phyloP scores from a whole-genome alignment of 2,329 filamentous ascomycete species.

The Xylariaceae sp. region DNA sequence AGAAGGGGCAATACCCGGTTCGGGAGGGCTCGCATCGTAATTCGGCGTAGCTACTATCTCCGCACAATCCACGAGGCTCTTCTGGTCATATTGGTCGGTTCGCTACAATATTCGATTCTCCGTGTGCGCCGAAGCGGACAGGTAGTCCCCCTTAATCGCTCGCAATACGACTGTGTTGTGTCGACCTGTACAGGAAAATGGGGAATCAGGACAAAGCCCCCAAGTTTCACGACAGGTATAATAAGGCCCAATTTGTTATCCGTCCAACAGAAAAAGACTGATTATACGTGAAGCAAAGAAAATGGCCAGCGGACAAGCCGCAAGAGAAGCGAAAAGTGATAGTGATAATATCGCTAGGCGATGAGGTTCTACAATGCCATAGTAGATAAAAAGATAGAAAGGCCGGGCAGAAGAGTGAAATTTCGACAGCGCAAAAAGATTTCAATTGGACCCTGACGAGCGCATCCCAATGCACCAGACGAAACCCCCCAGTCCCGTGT shows the following conservation, averaged over 20 bases:
- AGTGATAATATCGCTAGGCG: conserved; percentile 9
- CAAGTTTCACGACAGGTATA: conserved; percentile 2
- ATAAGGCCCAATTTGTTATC: conserved; percentile 5
- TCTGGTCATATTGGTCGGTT: conserved; percentile 36
- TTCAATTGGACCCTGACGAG: conserved; percentile 23
- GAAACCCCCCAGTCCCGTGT: too few species aligned
- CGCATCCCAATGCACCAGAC: too few species aligned
- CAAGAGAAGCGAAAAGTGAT: conserved; percentile 18
- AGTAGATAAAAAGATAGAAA: conserved; percentile 11
- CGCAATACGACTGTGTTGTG: conserved; percentile 20
- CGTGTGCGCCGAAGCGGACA: conserved; percentile 17
- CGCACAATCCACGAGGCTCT: conserved; percentile 26
- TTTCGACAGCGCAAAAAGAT: conserved; percentile 21
- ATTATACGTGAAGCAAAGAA: conserved; percentile 27
- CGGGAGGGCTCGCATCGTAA: conserved; percentile 37
- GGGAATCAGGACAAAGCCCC: conserved; percentile 2
- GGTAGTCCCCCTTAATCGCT: conserved; percentile 2
- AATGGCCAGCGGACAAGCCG: conserved; percentile 28
- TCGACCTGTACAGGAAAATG: conserved; percentile 14
- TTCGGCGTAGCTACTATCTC: conserved; percentile 34
- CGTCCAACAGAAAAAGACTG: conserved; percentile 4
- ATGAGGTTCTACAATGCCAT: conserved; percentile 25
- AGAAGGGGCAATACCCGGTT: conserved; percentile 39
- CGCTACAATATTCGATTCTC: conserved; percentile 6
- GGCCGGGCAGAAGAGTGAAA: conserved; percentile 8